Evolutionary conservation across 805 yeast genomes (phyloP).

Genomic region (Ogataea pilisensis): DNA sequence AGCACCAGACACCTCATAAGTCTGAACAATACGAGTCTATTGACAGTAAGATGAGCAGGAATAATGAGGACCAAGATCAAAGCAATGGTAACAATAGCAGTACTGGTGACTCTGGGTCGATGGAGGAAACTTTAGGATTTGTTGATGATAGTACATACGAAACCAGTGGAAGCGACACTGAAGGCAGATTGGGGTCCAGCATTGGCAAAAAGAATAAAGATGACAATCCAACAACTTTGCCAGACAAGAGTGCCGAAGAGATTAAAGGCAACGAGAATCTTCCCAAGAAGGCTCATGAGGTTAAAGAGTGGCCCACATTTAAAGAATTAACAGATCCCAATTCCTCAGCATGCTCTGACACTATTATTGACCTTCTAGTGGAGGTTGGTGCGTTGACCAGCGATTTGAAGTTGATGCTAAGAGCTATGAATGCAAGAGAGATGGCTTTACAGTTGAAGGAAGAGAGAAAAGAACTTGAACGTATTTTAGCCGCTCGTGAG

Average conservation of each 20-base stretch:
- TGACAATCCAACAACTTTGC: background rate
- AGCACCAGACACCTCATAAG: background rate
- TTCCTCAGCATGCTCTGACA: constrained; percentile 52
- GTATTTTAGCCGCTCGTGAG: constrained; percentile 3
- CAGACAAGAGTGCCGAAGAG: background rate
- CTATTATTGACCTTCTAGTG: constrained; percentile 53
- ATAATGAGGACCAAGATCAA: background rate
- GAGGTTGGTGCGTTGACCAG: constrained; percentile 59
- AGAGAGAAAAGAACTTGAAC: constrained; percentile 24
- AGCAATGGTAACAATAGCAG: constrained; percentile 6
- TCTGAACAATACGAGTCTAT: background rate
- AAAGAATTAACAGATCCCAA: constrained; percentile 55
- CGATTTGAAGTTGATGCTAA: constrained; percentile 59
- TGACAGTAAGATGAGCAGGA: background rate
- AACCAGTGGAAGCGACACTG: constrained; percentile 4
- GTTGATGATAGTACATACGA: constrained; percentile 4
- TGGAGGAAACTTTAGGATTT: constrained; percentile 13
- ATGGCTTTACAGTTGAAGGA: constrained; percentile 39
- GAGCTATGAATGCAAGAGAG: constrained; percentile 51
- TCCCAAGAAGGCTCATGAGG: constrained; percentile 1
- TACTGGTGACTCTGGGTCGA: constrained; percentile 10
- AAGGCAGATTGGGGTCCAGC: background rate
- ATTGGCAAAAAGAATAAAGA: background rate
- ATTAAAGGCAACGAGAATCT: too few relatives aligned
- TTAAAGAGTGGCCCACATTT: constrained; percentile 42